Conservation (phyloP, 2,329 filamentous ascomycete species). For the Pseudogymnoascus sp. region DNA sequence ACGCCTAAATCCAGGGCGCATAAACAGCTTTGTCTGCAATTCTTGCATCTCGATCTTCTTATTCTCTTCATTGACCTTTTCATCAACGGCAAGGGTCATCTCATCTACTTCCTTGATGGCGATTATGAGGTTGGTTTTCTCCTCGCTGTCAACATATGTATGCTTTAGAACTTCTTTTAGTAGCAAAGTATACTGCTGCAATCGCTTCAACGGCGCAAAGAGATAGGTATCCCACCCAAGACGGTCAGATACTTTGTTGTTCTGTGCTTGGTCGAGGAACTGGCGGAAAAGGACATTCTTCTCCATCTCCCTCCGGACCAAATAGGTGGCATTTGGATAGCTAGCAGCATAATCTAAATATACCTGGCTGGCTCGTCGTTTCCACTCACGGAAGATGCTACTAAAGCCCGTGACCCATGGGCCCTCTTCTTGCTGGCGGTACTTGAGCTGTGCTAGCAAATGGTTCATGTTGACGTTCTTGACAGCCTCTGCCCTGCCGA, state of each 20-base stretch:
- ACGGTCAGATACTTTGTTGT: conserved; percentile 70
- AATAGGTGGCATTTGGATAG: conserved; percentile 75
- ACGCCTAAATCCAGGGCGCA: conserved; percentile 79
- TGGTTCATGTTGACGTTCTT: conserved; percentile 89
- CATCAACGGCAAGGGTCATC: conserved; percentile 85
- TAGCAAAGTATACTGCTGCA: conserved; percentile 83
- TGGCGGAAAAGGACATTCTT: conserved; percentile 78
- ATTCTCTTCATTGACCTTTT: conserved; percentile 83
- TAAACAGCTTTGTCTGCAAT: conserved; percentile 70
- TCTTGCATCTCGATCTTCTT: conserved; percentile 87
- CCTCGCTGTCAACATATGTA: conserved; percentile 75
- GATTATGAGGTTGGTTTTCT: conserved; percentile 73
- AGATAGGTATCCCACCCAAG: conserved; percentile 92
- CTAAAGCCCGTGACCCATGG: conserved; percentile 92
- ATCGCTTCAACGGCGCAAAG: conserved; percentile 83
- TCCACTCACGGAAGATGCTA: conserved; percentile 97
- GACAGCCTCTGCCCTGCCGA: conserved; percentile 82
- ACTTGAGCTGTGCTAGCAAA: conserved; percentile 87
- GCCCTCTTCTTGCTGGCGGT: conserved; percentile 91
- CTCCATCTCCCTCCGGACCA: conserved; percentile 75
- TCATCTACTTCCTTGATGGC: conserved; percentile 88
- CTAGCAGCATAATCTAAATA: conserved; percentile 89
- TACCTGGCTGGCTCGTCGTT: conserved; percentile 78
- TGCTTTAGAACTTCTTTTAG: conserved; percentile 77
- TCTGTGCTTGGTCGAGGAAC: conserved; percentile 73